Base-by-base conservation (phyloP, 106 monocot genomes). In the Dendrobium nobile region DNA sequence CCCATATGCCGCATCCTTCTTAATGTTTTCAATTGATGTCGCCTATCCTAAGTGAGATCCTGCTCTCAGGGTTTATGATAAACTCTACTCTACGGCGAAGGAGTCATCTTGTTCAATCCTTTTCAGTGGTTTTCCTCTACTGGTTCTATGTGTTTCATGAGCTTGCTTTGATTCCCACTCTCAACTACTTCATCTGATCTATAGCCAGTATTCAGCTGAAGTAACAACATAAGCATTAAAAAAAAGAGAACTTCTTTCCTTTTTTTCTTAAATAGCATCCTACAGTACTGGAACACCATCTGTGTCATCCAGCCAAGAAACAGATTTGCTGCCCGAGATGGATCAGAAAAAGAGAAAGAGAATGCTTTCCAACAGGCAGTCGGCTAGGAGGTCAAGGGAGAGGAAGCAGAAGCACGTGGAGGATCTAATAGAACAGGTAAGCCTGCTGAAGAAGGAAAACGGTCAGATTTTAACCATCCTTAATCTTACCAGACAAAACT, bases 111-210 rank as follows among this genome's bases (percentile, higher is more conserved):
- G 88, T 87, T 72, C 88, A 91, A 47, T 91, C 91, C 28, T 91
- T 91, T 81, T 91, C 91, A 13, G 86, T 91, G 7, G 86, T 87
- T 61, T 91, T 91, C 79, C 91, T 91, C 48, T 88, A 91, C 86
- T 91, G 91, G 91, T 88, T 91, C 85, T 91, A 91, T 78, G 91
- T 91, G 22, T 91, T 91, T 91, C 91, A 79, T 83, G 75, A 86
- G 24, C 73, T 78, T 47, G 20, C 65, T 80, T 24, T 33, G 31
- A 47, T 75, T 20, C 37, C 64, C 77, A 3, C 51, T 51, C 51
- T 51, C 51, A 13, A 13, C 51, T 51, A 13, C 13, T 1, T 77
- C 86, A 88, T 77, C 82, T 91, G 6, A 88, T 91, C 82, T 88
- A 86, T 58, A 68, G 44, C 76, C 11, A 18, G 22, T 19, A 27